These are phyloP conservation scores for Serendipita sp. DNA, from an alignment of 768 basidiomycete genomes.

Conservation along the genomic window DNA sequence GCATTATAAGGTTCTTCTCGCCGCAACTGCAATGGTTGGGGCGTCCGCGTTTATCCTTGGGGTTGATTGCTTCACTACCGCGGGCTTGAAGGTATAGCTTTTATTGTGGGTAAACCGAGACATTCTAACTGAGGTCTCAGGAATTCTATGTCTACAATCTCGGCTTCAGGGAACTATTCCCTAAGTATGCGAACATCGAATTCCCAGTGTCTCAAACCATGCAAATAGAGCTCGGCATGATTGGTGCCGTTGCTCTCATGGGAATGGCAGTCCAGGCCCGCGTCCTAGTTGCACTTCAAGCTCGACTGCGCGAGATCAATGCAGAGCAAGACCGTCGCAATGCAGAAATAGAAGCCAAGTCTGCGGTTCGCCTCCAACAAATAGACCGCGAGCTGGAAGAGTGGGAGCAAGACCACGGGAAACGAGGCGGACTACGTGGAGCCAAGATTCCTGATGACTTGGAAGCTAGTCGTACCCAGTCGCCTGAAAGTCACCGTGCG, in stretches of 20 bases:
- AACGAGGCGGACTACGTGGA: slow-evolving; percentile 26
- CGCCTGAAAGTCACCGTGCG: slow-evolving; percentile 16
- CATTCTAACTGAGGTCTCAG: slow-evolving; percentile 24
- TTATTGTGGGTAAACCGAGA: not conserved
- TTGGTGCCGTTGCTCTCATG: slow-evolving; percentile 69
- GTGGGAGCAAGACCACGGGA: slow-evolving; percentile 80
- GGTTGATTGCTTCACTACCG: slow-evolving; percentile 84
- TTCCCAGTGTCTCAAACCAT: slow-evolving; percentile 82
- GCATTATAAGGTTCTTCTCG: slow-evolving; percentile 73
- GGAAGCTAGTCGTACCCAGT: slow-evolving; percentile 29
- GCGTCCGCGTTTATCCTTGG: slow-evolving; percentile 83
- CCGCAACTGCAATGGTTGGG: slow-evolving; percentile 80
- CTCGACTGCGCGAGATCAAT: slow-evolving; percentile 63
- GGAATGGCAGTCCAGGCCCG: slow-evolving; percentile 82
- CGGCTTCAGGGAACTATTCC: slow-evolving; percentile 67
- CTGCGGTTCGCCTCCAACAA: slow-evolving; percentile 49
- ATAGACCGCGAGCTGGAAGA: slow-evolving; percentile 54
- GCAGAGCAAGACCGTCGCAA: slow-evolving; percentile 58
- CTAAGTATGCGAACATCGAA: slow-evolving; percentile 51
- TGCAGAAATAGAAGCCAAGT: slow-evolving; percentile 56
- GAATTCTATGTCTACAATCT: slow-evolving; percentile 87
- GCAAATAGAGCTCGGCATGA: slow-evolving; percentile 84
- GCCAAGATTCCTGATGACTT: slow-evolving; percentile 25
- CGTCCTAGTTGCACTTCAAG: slow-evolving; percentile 62
- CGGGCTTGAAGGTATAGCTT: slow-evolving; percentile 73